Percentiles rank a stretch among this genome's conserved stretches.
Conservation (phyloP, 2,329 filamentous ascomycete species). For the Botrytis medusae region DNA sequence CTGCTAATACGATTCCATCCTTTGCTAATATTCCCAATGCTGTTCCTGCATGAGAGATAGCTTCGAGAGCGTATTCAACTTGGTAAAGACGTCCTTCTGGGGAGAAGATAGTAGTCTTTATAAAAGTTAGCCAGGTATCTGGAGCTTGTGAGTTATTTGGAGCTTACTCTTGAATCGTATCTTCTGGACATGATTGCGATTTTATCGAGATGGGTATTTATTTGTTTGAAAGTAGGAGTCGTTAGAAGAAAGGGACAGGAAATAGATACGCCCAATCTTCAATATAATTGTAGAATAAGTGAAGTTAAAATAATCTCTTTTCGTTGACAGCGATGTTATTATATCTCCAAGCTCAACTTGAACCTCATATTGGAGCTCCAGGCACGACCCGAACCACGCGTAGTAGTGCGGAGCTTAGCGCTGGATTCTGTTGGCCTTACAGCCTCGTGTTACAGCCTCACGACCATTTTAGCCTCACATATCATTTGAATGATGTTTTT, state of each 20-base stretch:
- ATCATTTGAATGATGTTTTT: constrained; percentile 15
- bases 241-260: constrained; percentile 6
- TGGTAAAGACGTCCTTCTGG: constrained; percentile 98
- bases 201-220: background rate
- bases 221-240: constrained; percentile 8
- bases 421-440: constrained; percentile 13
- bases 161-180: constrained; percentile 91
- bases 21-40: constrained; percentile 95
- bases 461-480: background rate
- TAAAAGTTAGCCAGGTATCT: constrained; percentile 30
- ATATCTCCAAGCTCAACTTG: constrained; percentile 22
- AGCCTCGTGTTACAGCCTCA: constrained; percentile 12
- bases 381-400: constrained; percentile 32
- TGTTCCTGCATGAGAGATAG: constrained; percentile 96
- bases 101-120: constrained; percentile 97
- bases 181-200: constrained; percentile 76
- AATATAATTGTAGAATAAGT: constrained; percentile 4
- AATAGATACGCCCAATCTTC: constrained; percentile 1
- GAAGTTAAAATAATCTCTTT: constrained; percentile 15
- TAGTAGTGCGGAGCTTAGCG: constrained; percentile 24
- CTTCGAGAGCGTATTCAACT: constrained; percentile 98
- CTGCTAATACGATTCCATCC: constrained; percentile 96
- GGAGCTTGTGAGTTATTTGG: background rate
- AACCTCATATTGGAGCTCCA: constrained; percentile 33
- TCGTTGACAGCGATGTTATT: constrained; percentile 22